phyloP scores from a whole-genome alignment of 805 yeast species.

The Candida schatavii region DNA sequence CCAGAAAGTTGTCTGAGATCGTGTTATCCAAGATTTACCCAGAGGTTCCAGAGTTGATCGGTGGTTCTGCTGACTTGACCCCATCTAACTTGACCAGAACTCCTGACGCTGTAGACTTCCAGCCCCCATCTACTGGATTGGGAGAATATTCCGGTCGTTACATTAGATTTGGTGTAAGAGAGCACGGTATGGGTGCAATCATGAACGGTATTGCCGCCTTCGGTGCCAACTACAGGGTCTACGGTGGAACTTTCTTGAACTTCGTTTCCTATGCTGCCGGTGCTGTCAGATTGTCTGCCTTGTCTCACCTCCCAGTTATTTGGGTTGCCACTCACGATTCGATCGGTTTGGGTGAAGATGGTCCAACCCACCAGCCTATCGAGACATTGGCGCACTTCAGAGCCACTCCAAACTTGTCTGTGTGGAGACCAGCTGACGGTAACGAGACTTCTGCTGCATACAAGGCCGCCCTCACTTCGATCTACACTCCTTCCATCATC shows the following conservation, averaged over 20 bases:
- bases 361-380: conserved; percentile 92
- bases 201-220: conserved; percentile 95
- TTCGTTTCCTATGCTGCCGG: conserved; percentile 82
- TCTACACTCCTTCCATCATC: conserved; percentile 66
- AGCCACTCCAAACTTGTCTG: conserved; percentile 77
- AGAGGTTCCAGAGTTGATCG: conserved; percentile 81
- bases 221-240: conserved; percentile 81
- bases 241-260: conserved; percentile 98
- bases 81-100: conserved; percentile 95
- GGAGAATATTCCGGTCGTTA: conserved; percentile 92
- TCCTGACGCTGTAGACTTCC: conserved; percentile 83
- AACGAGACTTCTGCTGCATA: conserved; percentile 85
- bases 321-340: conserved; percentile 93
- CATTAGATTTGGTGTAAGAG: conserved; percentile 97
- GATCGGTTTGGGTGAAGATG: conserved; percentile 89
- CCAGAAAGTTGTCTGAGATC: conserved; percentile 90
- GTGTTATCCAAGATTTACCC: conserved; percentile 62
- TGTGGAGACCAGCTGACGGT: conserved; percentile 95
- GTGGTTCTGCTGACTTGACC: conserved; percentile 98
- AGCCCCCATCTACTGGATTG: conserved; percentile 73
- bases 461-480: conserved; percentile 58
- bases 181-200: conserved; percentile 98
- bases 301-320: conserved; percentile 77
- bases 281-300: conserved; percentile 81
- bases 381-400: conserved; percentile 85